Conservation (phyloP, 805 yeast genomes). For the Lipomyces kockii region DNA sequence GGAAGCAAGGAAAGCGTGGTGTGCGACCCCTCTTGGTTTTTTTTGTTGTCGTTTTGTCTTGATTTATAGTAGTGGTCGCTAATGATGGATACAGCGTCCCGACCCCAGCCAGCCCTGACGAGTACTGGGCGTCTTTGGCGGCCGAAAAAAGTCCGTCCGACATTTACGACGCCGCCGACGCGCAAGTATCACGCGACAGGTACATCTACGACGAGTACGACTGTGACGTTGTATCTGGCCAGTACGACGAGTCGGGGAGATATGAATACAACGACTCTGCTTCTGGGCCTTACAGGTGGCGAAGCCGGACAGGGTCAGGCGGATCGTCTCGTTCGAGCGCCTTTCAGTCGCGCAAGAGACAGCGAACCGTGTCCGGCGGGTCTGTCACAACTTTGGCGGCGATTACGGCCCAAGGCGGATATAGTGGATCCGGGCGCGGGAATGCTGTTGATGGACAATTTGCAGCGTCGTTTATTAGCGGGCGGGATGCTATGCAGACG, state of each 20-base stretch:
- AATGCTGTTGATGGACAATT: conserved; percentile 8
- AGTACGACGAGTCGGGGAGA: conserved; percentile 1
- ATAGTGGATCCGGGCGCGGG: not conserved
- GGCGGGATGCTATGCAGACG: conserved; percentile 16
- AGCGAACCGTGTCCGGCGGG: conserved; percentile 12
- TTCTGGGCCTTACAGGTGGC: not conserved
- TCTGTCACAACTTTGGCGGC: conserved; percentile 11
- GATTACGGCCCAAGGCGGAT: not conserved
- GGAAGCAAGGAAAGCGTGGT: conserved; percentile 26
- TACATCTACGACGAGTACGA: not conserved
- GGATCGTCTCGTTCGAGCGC: not conserved
- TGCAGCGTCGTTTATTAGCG: conserved; percentile 21
- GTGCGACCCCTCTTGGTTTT: conserved; percentile 26
- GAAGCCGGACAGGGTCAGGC: not conserved
- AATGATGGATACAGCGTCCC: not conserved
- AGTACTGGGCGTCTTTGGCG: conserved; percentile 7
- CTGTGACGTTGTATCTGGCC: conserved; percentile 6
- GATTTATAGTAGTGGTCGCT: not conserved
- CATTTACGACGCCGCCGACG: not conserved
- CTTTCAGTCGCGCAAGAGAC: not conserved
- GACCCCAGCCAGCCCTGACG: not conserved
- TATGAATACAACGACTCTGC: not conserved
- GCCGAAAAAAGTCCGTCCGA: not conserved
- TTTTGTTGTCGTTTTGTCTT: not conserved
- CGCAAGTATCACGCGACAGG: not conserved